phyloP scores from a whole-genome alignment of 2,329 filamentous ascomycete genomes.

The Metarhizium humberi region DNA sequence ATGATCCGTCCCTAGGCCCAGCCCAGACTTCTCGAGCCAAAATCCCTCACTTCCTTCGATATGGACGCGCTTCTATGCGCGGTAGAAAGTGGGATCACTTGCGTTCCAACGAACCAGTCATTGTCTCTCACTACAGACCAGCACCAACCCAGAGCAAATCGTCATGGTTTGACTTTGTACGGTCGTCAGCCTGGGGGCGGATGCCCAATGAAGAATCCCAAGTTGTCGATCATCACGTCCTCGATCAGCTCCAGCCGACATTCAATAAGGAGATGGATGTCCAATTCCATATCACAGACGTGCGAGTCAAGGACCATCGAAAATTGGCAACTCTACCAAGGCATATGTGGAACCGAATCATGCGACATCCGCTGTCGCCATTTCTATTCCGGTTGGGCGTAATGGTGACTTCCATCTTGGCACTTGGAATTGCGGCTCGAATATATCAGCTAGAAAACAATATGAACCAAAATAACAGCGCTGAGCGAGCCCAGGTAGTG shows the following conservation, averaged over 20 bases:
- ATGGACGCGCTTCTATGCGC: slow-evolving; percentile 34
- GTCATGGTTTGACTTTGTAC: slow-evolving; percentile 44
- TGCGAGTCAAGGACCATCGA: slow-evolving; percentile 17
- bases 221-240: slow-evolving; percentile 34
- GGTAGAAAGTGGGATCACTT: slow-evolving; percentile 52
- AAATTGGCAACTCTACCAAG: slow-evolving; percentile 32
- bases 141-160: slow-evolving; percentile 30
- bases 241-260: slow-evolving; percentile 36
- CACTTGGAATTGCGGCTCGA: slow-evolving; percentile 66
- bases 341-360: slow-evolving; percentile 56
- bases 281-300: slow-evolving; percentile 16
- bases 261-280: slow-evolving; percentile 31
- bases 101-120: slow-evolving; percentile 48
- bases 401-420: slow-evolving; percentile 72
- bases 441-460: slow-evolving; percentile 56
- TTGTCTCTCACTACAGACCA: slow-evolving; percentile 40
- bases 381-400: slow-evolving; percentile 74
- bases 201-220: slow-evolving; percentile 36
- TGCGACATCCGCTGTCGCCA: slow-evolving; percentile 79
- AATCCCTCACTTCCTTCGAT: slow-evolving; percentile 36
- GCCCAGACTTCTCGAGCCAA: slow-evolving; percentile 23
- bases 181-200: slow-evolving; percentile 43
- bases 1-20: slow-evolving; percentile 27
- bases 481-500: slow-evolving; percentile 66
- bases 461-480: slow-evolving; percentile 27